A percentile compares a stretch with the other conserved stretches of the same genome.
phyloP scores from a whole-genome alignment of 2,329 filamentous ascomycete species.

The Penicillium sp. region DNA sequence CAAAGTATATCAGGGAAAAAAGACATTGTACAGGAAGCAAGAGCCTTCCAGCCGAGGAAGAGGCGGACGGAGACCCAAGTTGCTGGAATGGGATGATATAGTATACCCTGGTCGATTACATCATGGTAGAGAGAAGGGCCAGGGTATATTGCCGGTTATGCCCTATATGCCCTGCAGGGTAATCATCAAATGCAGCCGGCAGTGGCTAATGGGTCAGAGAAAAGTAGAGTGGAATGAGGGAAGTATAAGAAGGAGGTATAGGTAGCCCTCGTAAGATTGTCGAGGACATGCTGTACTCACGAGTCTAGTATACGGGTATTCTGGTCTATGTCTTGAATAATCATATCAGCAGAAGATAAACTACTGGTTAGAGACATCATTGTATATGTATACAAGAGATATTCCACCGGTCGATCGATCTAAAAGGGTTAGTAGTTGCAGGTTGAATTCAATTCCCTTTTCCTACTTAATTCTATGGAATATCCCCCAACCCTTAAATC shows the following conservation, averaged over 20 bases:
- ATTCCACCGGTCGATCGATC: neutral
- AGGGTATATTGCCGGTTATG: neutral
- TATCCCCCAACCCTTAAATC: too few species aligned
- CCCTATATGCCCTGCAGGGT: neutral
- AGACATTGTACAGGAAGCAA: neutral
- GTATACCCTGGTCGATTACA: conserved; percentile 19
- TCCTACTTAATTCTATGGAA: too few species aligned
- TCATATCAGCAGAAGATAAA: neutral
- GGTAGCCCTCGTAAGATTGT: too few species aligned
- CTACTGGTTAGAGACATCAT: neutral
- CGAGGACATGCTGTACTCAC: neutral
- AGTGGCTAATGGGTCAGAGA: neutral
- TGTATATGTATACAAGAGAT: neutral
- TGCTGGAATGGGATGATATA: neutral
- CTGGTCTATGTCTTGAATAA: neutral
- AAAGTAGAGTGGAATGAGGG: neutral
- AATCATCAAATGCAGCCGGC: neutral
- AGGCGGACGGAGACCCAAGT: neutral
- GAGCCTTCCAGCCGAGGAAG: neutral
- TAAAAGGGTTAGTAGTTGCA: neutral
- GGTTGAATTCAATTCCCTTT: neutral
- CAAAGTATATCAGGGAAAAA: neutral
- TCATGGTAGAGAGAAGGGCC: conserved; percentile 3
- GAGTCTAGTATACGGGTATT: neutral
- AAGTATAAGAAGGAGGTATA: neutral